Evolutionary conservation across 148 eudicot species (phyloP).

Genomic region (Simmondsia chinensis): DNA sequence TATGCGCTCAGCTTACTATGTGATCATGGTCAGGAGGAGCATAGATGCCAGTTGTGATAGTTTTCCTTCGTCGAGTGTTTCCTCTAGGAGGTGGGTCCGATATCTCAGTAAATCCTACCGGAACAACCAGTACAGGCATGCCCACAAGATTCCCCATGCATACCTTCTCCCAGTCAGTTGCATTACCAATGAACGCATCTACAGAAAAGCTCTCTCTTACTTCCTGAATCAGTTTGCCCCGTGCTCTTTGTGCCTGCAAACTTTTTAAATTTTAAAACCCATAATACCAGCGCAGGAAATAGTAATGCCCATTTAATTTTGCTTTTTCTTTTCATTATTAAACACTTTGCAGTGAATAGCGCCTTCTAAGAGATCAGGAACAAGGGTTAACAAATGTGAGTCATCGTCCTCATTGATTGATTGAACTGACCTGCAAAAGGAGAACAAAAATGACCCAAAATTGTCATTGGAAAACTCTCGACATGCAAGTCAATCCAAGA

Average conservation of each 20-base stretch:
- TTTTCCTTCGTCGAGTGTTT: slow-evolving; percentile 41
- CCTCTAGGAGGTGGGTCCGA: slow-evolving; percentile 32
- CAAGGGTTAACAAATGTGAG: too few relatives aligned
- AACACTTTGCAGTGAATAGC: not conserved
- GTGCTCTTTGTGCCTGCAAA: slow-evolving; percentile 71
- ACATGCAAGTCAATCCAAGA: too few relatives aligned
- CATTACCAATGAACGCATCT: slow-evolving; percentile 77
- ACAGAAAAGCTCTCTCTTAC: slow-evolving; percentile 55
- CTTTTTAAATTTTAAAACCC: not conserved
- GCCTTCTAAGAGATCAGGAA: too few relatives aligned
- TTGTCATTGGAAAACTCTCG: too few relatives aligned
- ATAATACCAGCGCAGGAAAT: too few relatives aligned
- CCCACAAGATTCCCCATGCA: slow-evolving; percentile 91
- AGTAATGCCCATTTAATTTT: too few relatives aligned
- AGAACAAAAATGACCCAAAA: not conserved
- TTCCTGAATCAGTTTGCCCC: slow-evolving; percentile 71
- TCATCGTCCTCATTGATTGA: too few relatives aligned
- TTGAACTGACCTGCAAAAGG: too few relatives aligned
- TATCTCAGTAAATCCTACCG: slow-evolving; percentile 53
- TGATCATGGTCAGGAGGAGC: slow-evolving; percentile 81
- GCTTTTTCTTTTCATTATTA: too few relatives aligned
- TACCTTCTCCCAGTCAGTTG: slow-evolving; percentile 77
- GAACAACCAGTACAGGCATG: slow-evolving; percentile 71
- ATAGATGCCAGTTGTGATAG: slow-evolving; percentile 74
- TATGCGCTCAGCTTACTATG: slow-evolving; percentile 35